Evolutionary conservation across 345 rosid species (phyloP).

Genomic region (Moringa oleifera): DNA sequence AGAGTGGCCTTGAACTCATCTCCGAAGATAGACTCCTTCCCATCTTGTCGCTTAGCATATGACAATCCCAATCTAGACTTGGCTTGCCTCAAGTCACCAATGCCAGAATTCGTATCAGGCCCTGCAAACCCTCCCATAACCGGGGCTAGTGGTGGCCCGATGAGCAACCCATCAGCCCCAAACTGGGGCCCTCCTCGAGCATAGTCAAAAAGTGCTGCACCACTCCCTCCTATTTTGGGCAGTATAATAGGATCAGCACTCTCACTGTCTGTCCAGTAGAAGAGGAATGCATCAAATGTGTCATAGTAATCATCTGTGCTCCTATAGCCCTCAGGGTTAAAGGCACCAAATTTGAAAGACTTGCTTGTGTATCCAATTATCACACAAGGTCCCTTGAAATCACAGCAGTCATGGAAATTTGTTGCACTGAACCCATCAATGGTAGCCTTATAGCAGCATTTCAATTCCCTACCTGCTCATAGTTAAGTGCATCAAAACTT

Average conservation of each 20-base stretch:
- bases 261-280: constrained; percentile 52
- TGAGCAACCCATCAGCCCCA: constrained; percentile 77
- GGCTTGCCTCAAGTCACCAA: constrained; percentile 73
- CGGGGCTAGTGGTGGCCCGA: constrained; percentile 68
- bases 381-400: constrained; percentile 93
- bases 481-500: background rate
- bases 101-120: constrained; percentile 72
- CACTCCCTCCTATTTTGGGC: constrained; percentile 80
- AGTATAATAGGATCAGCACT: constrained; percentile 36
- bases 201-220: constrained; percentile 82
- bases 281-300: constrained; percentile 73
- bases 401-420: constrained; percentile 63
- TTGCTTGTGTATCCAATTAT: constrained; percentile 65
- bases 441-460: constrained; percentile 75
- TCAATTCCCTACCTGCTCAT: constrained; percentile 55
- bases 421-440: constrained; percentile 79
- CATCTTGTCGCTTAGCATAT: constrained; percentile 73
- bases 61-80: constrained; percentile 82
- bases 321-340: constrained; percentile 80
- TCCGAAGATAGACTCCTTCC: constrained; percentile 66
- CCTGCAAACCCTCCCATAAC: constrained; percentile 88
- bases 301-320: constrained; percentile 89
- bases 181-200: constrained; percentile 48
- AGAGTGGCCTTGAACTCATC: constrained; percentile 47
- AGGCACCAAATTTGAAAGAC: constrained; percentile 75